phyloP scores from a whole-genome alignment of 2,329 filamentous ascomycete genomes.

The Botryotinia calthae region DNA sequence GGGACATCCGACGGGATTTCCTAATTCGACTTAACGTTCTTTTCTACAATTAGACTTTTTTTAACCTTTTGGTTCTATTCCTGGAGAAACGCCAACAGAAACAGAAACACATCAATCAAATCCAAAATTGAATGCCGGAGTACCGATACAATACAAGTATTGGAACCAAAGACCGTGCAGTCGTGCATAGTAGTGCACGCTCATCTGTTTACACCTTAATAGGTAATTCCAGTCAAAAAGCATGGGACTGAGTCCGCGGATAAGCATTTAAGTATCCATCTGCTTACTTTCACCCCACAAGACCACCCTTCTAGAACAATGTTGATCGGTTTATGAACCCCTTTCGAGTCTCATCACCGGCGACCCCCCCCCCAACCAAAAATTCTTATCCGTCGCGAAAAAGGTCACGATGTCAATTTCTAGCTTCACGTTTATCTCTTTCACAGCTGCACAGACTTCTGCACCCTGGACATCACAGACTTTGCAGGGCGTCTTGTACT shows the following conservation, averaged over 20 bases:
- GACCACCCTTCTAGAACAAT: slow-evolving; percentile 13
- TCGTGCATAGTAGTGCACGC: not conserved
- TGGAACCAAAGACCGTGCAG: slow-evolving; percentile 11
- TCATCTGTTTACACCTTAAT: not conserved
- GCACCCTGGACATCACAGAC: not conserved
- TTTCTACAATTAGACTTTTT: not conserved
- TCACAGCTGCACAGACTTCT: not conserved
- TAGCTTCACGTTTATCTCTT: slow-evolving; percentile 2
- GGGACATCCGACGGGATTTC: slow-evolving; percentile 16
- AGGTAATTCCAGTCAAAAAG: not conserved
- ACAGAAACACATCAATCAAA: slow-evolving; percentile 6
- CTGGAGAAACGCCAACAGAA: slow-evolving; percentile 5
- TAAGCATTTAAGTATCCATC: slow-evolving; percentile 10
- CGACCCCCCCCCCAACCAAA: not conserved
- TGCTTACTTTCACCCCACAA: not conserved
- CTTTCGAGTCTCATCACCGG: not conserved
- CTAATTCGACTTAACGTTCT: not conserved
- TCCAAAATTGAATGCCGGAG: slow-evolving; percentile 2
- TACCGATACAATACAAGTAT: slow-evolving; percentile 4
- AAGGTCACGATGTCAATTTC: slow-evolving; percentile 16
- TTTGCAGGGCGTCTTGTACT: slow-evolving; percentile 5
- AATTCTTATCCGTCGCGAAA: not conserved
- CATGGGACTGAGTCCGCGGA: not conserved
- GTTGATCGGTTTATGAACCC: not conserved
- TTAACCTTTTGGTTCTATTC: not conserved